A percentile compares a stretch with the other conserved stretches of the same genome.
phyloP scores from a whole-genome alignment of 257 asterid species.

The Petrea volubilis region DNA sequence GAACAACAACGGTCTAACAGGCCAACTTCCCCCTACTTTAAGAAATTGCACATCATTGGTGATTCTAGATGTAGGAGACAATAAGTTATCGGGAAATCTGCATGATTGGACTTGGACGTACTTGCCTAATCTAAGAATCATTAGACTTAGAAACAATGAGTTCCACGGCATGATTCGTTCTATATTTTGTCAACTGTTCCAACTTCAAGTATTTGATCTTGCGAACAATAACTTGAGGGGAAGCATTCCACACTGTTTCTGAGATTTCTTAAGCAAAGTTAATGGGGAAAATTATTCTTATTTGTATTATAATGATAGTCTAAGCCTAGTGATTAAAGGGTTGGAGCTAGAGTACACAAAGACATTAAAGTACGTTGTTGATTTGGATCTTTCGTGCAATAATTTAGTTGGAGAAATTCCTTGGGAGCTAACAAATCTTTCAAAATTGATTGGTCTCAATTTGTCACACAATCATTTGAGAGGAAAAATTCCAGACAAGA shows the following conservation, averaged over 20 bases:
- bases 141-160: background rate
- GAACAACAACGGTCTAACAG: background rate
- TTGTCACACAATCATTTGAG: too few relatives aligned
- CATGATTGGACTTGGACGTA: background rate
- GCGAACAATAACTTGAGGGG: background rate
- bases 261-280: background rate
- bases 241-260: conserved; percentile 9
- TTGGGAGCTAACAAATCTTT: background rate
- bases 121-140: background rate
- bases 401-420: conserved; percentile 11
- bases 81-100: background rate
- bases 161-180: background rate
- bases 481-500: too few relatives aligned
- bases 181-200: background rate
- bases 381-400: conserved; percentile 9
- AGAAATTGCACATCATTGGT: background rate
- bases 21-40: background rate
- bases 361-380: background rate
- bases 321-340: background rate
- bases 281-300: too few relatives aligned
- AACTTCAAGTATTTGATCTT: conserved; percentile 7
- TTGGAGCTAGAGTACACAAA: background rate
- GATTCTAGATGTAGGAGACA: background rate
- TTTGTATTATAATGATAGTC: too few relatives aligned
- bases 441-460: too few relatives aligned